Evolutionary conservation across 129 eudicot genomes (phyloP).

Genomic region (Centrapalus pauciflorus): DNA sequence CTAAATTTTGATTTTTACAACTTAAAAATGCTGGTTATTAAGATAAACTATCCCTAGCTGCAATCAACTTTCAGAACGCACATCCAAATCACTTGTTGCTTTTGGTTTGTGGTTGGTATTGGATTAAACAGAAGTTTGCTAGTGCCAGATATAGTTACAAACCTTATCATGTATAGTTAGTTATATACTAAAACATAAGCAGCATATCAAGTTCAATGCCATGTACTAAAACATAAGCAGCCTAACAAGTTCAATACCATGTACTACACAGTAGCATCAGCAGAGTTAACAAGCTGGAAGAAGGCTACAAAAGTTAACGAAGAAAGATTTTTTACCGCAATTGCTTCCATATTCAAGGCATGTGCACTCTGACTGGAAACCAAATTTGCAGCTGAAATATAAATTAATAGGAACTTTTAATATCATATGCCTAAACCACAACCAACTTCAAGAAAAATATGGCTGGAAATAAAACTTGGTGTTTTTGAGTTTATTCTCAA

Average conservation of each 20-base stretch:
- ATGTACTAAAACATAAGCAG: no score
- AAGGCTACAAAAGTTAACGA: not conserved
- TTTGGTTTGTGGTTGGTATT: not conserved
- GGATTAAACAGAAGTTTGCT: not conserved
- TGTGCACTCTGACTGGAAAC: conserved; percentile 56
- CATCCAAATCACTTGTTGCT: not conserved
- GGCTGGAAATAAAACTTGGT: not conserved
- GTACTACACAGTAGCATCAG: not conserved
- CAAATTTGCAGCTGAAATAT: conserved; percentile 61
- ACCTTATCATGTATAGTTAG: no score
- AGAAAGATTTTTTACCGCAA: conserved; percentile 44
- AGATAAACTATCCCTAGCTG: not conserved
- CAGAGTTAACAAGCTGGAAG: conserved; percentile 17
- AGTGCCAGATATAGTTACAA: no score
- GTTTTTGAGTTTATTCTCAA: conserved; percentile 3
- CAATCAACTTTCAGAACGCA: not conserved
- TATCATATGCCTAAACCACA: conserved; percentile 11
- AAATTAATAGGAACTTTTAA: conserved; percentile 7
- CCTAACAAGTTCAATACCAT: not conserved
- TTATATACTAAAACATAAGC: no score
- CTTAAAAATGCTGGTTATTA: not conserved
- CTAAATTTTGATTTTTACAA: not conserved
- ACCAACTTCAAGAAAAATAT: not conserved
- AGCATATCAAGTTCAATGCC: no score
- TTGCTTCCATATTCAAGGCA: conserved; percentile 47